phyloP scores from a whole-genome alignment of 1,284 basidiomycete genomes.

The Jaminaea rosea region DNA sequence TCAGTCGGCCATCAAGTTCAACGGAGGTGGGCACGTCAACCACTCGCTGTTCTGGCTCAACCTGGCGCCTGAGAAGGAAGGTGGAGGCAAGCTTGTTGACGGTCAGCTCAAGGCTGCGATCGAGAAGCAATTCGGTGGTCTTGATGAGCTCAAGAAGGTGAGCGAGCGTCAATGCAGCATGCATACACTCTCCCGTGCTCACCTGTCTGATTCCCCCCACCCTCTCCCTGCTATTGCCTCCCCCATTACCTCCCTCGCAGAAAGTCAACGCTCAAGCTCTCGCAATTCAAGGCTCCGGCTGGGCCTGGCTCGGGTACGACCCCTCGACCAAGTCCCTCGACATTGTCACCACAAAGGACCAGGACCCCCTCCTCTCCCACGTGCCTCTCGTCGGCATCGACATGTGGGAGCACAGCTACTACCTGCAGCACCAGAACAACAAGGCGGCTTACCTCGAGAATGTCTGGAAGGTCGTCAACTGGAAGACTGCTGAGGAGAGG shows the following conservation, averaged over 20 bases:
- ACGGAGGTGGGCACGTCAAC: slow-evolving; percentile 46
- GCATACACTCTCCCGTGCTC: background rate
- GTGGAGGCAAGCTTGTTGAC: slow-evolving; percentile 35
- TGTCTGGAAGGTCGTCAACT: slow-evolving; percentile 47
- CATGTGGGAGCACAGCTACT: slow-evolving; percentile 46
- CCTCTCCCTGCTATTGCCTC: slow-evolving; percentile 33
- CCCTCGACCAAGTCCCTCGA: slow-evolving; percentile 31
- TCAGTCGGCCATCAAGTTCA: slow-evolving; percentile 44
- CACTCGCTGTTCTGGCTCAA: slow-evolving; percentile 47
- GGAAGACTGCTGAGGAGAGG: slow-evolving; percentile 44
- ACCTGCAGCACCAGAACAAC: slow-evolving; percentile 45
- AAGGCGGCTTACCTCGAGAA: slow-evolving; percentile 47
- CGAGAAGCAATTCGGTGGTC: slow-evolving; percentile 40
- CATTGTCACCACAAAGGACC: slow-evolving; percentile 43
- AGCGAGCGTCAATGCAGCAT: background rate
- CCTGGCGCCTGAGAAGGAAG: slow-evolving; percentile 34
- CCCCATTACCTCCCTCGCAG: background rate
- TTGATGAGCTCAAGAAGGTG: slow-evolving; percentile 33
- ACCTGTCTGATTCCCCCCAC: background rate
- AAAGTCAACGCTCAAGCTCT: slow-evolving; percentile 9
- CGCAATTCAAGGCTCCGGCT: slow-evolving; percentile 44
- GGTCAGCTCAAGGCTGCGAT: slow-evolving; percentile 40
- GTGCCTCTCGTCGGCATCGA: slow-evolving; percentile 43
- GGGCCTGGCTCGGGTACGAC: slow-evolving; percentile 45
- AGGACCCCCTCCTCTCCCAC: slow-evolving; percentile 42